phyloP scores from a whole-genome alignment of 495 filamentous ascomycete genomes.

The Xylaria palmicola region DNA sequence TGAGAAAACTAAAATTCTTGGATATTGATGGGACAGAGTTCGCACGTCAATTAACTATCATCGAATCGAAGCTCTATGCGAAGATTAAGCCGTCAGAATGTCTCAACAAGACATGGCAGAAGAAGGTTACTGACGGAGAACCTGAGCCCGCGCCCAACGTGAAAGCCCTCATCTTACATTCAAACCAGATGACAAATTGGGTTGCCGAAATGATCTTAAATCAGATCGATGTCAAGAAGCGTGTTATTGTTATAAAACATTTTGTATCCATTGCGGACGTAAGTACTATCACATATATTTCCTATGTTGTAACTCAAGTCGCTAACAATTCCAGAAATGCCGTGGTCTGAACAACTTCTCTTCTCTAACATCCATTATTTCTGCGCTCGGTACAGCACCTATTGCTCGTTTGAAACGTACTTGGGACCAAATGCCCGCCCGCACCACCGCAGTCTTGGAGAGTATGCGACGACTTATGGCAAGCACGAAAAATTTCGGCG shows the following conservation, averaged over 20 bases:
- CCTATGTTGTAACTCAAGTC: not conserved
- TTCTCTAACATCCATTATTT: constrained; percentile 97
- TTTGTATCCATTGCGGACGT: constrained; percentile 96
- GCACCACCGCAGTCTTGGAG: constrained; percentile 76
- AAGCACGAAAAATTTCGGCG: constrained; percentile 96
- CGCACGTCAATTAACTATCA: constrained; percentile 93
- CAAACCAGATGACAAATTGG: constrained; percentile 98
- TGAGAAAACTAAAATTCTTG: constrained; percentile 98
- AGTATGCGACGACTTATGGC: constrained; percentile 93
- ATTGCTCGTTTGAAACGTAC: constrained; percentile 91
- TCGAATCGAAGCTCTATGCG: constrained; percentile 89
- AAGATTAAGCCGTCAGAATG: constrained; percentile 96
- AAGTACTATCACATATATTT: constrained; percentile 34
- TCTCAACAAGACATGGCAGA: constrained; percentile 97
- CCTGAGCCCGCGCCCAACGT: constrained; percentile 91
- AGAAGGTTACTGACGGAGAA: constrained; percentile 79
- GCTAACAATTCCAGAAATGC: constrained; percentile 70
- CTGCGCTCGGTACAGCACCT: constrained; percentile 87
- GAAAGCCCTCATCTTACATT: constrained; percentile 93
- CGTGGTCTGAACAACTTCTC: constrained; percentile 94
- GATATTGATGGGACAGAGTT: constrained; percentile 97
- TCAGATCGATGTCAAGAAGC: constrained; percentile 89
- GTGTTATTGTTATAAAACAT: constrained; percentile 97
- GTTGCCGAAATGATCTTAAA: constrained; percentile 99
- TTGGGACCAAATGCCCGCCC: constrained; percentile 89